These are phyloP conservation scores for Naganishia randhawae DNA, from an alignment of 768 basidiomycete species.

Conservation along the genomic window DNA sequence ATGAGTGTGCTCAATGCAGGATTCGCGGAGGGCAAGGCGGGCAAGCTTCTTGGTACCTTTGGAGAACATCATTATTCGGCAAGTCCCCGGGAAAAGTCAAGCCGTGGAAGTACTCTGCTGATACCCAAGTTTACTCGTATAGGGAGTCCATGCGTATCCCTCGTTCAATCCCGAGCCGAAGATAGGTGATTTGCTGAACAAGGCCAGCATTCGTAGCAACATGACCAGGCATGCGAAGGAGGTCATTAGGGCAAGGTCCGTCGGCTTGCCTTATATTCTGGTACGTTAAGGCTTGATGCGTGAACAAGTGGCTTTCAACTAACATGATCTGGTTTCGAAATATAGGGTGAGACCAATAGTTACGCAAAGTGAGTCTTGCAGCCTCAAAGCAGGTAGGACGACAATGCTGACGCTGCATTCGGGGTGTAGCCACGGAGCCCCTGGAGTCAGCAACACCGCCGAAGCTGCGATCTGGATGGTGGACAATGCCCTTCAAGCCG, in stretches of 20 bases:
- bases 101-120: background rate
- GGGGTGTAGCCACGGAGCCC: constrained; percentile 31
- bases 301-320: background rate
- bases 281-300: background rate
- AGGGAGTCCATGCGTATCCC: constrained; percentile 11
- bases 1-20: constrained; percentile 28
- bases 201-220: constrained; percentile 25
- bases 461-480: constrained; percentile 35
- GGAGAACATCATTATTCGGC: constrained; percentile 21
- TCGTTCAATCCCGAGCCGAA: constrained; percentile 10
- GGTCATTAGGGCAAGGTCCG: constrained; percentile 12
- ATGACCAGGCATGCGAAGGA: constrained; percentile 5
- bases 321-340: background rate
- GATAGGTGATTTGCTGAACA: constrained; percentile 31
- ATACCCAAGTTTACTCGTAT: background rate
- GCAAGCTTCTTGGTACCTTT: constrained; percentile 20
- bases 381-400: background rate
- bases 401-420: background rate
- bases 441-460: constrained; percentile 30
- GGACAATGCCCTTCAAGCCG: constrained; percentile 31
- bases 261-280: constrained; percentile 20
- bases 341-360: background rate
- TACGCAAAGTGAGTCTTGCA: background rate
- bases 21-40: constrained; percentile 3
- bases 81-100: background rate